Evolutionary conservation across 768 basidiomycete genomes (phyloP).

Genomic region (Imleria badia): DNA sequence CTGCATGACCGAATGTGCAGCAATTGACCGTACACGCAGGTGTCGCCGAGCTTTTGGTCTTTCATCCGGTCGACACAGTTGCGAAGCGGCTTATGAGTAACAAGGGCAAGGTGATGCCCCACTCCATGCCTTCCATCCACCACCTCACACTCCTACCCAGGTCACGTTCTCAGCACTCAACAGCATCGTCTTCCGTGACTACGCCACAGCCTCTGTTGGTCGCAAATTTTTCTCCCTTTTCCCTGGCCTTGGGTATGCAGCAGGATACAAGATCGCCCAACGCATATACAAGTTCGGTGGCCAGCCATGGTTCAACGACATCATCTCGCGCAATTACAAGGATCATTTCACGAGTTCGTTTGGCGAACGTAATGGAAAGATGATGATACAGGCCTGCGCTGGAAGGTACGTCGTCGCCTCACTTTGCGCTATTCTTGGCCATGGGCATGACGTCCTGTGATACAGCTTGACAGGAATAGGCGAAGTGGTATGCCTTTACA

Average conservation of each 20-base stretch:
- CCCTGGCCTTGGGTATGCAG: conserved; percentile 96
- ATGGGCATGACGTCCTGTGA: background rate
- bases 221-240: conserved; percentile 88
- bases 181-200: conserved; percentile 84
- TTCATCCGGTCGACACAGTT: conserved; percentile 96
- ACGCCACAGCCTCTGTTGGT: conserved; percentile 64
- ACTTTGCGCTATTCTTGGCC: background rate
- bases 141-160: conserved; percentile 33
- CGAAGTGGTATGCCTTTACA: conserved; percentile 74
- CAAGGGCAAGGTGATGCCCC: conserved; percentile 65
- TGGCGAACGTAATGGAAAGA: conserved; percentile 93
- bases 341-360: conserved; percentile 78
- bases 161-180: conserved; percentile 63
- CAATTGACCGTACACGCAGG: conserved; percentile 44
- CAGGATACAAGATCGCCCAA: conserved; percentile 95
- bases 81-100: conserved; percentile 99
- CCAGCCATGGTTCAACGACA: conserved; percentile 96
- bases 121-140: background rate
- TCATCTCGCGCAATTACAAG: conserved; percentile 82
- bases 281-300: conserved; percentile 98
- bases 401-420: conserved; percentile 63
- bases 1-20: background rate
- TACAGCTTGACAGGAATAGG: conserved; percentile 76
- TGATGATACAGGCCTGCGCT: conserved; percentile 93
- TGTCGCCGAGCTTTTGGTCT: conserved; percentile 90